Conservation (phyloP, 805 yeast genomes). For the Zygosaccharomyces siamensis region DNA sequence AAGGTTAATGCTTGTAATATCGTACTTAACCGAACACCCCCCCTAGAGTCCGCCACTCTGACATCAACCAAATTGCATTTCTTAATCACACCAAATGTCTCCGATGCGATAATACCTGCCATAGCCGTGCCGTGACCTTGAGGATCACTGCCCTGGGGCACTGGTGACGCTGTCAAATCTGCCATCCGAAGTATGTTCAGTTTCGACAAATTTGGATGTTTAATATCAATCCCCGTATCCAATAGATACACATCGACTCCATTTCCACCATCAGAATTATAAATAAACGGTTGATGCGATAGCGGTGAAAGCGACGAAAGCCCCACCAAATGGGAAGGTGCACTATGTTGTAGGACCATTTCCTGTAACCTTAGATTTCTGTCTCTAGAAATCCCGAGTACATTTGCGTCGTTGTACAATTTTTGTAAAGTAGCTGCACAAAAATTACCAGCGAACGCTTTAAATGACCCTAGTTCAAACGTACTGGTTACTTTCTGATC, state of each 20-base stretch:
- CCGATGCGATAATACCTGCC: slow-evolving; percentile 51
- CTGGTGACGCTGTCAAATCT: slow-evolving; percentile 41
- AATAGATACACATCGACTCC: slow-evolving; percentile 38
- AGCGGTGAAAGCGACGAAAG: slow-evolving; percentile 36
- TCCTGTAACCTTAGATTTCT: slow-evolving; percentile 35
- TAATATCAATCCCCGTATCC: slow-evolving; percentile 38
- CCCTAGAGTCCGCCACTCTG: slow-evolving; percentile 39
- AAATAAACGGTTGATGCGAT: slow-evolving; percentile 37
- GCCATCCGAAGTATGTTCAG: slow-evolving; percentile 40
- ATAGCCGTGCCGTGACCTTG: slow-evolving; percentile 57
- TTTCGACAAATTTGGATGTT: slow-evolving; percentile 41
- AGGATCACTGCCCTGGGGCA: slow-evolving; percentile 26
- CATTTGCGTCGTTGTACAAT: slow-evolving; percentile 35
- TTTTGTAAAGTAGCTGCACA: slow-evolving; percentile 28
- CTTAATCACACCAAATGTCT: slow-evolving; percentile 51
- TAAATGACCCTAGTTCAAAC: slow-evolving; percentile 16
- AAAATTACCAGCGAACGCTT: slow-evolving; percentile 38
- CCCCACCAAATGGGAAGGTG: slow-evolving; percentile 41
- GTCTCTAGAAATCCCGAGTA: slow-evolving; percentile 38
- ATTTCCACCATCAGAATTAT: slow-evolving; percentile 41
- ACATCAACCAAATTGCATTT: slow-evolving; percentile 41
- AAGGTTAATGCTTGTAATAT: slow-evolving; percentile 35
- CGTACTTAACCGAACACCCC: slow-evolving; percentile 35
- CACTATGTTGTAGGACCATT: slow-evolving; percentile 35
- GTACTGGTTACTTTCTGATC: not conserved